Evolutionary conservation across 768 basidiomycete species (phyloP).

Genomic region (Amanita molliuscula): DNA sequence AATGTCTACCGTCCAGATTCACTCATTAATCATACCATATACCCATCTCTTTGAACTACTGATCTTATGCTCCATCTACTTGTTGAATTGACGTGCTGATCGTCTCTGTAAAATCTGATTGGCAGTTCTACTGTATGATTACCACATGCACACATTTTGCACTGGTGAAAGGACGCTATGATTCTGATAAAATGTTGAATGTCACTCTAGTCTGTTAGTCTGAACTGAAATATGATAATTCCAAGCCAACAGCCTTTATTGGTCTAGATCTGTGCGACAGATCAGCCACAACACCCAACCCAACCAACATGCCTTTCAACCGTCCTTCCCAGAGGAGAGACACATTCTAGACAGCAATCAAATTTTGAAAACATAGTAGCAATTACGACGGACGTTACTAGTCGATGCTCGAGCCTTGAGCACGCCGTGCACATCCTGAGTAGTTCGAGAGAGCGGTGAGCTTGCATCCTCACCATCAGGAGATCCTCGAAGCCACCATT

Average conservation of each 20-base stretch:
- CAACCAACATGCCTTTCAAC: conserved; percentile 79
- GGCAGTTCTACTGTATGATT: not conserved
- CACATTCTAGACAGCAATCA: conserved; percentile 47
- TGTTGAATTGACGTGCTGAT: not conserved
- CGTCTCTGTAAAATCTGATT: not conserved
- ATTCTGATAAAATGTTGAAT: not conserved
- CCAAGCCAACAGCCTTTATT: conserved; percentile 84
- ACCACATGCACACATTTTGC: not conserved
- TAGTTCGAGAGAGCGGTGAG: conserved; percentile 9
- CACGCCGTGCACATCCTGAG: conserved; percentile 57
- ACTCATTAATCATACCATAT: not conserved
- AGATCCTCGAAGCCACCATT: conserved; percentile 85
- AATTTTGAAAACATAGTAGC: not conserved
- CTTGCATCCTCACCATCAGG: conserved; percentile 20
- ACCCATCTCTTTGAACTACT: not conserved
- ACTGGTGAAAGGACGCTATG: not conserved
- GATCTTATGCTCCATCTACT: not conserved
- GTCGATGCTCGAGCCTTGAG: conserved; percentile 87
- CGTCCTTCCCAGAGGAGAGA: conserved; percentile 94
- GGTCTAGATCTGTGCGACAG: conserved; percentile 77
- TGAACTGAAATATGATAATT: conserved; percentile 87
- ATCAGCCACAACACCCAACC: conserved; percentile 87
- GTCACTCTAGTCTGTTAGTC: conserved; percentile 13
- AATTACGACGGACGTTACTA: conserved; percentile 53
- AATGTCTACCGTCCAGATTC: not conserved